A percentile compares a stretch with the other conserved stretches of the same genome.
Conservation (phyloP, 352 stramenopile species). For the Globisporangium carolinianum region DNA sequence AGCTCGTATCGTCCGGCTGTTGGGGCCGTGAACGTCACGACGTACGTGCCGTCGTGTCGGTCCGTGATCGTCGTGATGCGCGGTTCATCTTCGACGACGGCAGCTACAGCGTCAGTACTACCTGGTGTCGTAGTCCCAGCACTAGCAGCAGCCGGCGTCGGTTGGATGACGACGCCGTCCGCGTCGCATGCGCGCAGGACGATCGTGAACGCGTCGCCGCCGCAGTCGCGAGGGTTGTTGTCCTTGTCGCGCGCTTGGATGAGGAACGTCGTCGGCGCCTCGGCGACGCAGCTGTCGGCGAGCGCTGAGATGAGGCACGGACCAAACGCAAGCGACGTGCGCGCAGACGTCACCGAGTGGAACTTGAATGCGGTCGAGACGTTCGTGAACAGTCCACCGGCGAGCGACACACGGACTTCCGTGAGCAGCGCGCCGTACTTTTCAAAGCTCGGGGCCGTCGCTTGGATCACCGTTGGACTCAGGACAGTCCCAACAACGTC, state of each 20-base stretch:
- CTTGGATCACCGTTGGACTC: conserved; percentile 81
- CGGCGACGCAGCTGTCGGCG: conserved; percentile 58
- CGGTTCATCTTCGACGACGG: conserved; percentile 17
- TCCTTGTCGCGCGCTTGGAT: conserved; percentile 90
- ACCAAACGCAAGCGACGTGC: conserved; percentile 92
- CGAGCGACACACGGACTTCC: conserved; percentile 88
- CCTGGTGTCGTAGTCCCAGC: background rate
- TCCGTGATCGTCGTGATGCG: conserved; percentile 58
- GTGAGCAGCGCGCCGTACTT: conserved; percentile 87
- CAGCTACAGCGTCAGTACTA: background rate
- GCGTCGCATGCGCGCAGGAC: conserved; percentile 26
- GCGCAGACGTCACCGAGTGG: conserved; percentile 90
- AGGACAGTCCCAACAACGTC: conserved; percentile 88
- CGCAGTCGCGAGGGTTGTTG: conserved; percentile 85
- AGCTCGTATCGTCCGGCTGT: conserved; percentile 82
- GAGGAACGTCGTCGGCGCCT: conserved; percentile 81
- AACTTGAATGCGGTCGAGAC: conserved; percentile 84
- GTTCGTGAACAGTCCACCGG: conserved; percentile 91
- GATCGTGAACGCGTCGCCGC: conserved; percentile 93
- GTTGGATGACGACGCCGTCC: conserved; percentile 6
- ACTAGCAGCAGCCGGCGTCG: background rate
- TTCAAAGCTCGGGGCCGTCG: conserved; percentile 91
- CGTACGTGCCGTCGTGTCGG: conserved; percentile 92
- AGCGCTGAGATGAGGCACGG: conserved; percentile 77
- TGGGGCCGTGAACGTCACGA: conserved; percentile 86